Evolutionary conservation across 768 basidiomycete genomes (phyloP).

Genomic region (Daedaleopsis nitida): DNA sequence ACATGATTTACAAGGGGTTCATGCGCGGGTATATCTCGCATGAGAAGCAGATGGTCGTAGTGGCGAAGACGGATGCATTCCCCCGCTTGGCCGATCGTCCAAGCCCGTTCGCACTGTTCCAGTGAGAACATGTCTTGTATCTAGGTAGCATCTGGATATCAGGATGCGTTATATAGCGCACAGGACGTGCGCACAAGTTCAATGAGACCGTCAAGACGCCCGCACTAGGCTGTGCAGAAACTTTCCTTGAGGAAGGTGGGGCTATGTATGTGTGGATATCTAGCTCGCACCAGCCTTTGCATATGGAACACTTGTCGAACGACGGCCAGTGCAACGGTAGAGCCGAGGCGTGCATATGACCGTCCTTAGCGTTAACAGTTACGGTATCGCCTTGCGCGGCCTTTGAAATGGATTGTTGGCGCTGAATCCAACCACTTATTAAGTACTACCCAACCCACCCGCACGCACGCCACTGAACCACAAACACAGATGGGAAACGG

Average conservation of each 20-base stretch:
- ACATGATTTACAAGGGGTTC: slow-evolving; percentile 92
- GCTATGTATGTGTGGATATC: background rate
- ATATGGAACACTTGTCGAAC: too few relatives aligned
- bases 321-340: too few relatives aligned
- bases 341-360: too few relatives aligned
- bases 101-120: slow-evolving; percentile 46
- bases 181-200: background rate
- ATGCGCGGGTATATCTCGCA: slow-evolving; percentile 97
- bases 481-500: slow-evolving; percentile 16
- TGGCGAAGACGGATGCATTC: slow-evolving; percentile 80
- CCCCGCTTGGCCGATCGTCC: slow-evolving; percentile 69
- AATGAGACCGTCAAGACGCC: background rate
- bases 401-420: background rate
- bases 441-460: too few relatives aligned
- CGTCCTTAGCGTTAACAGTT: background rate
- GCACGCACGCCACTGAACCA: too few relatives aligned
- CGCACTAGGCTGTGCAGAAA: background rate
- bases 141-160: background rate
- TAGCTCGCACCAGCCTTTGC: background rate
- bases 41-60: slow-evolving; percentile 90
- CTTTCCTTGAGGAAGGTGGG: background rate
- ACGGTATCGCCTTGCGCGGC: background rate
- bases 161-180: background rate
- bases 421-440: too few relatives aligned
- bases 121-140: slow-evolving; percentile 7